Conservation (phyloP, 169 alveolate genomes). For the Plasmodium adleri region DNA sequence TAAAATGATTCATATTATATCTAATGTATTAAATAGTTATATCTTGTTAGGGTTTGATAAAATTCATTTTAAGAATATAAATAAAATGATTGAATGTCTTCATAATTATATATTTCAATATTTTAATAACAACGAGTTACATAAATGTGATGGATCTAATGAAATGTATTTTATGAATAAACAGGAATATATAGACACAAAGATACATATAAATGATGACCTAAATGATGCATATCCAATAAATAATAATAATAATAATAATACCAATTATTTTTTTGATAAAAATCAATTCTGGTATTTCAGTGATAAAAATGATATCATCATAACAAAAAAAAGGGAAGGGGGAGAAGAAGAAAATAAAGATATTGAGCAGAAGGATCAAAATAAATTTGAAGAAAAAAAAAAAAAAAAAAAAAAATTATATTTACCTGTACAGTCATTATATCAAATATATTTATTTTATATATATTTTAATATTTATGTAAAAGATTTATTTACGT, state of each 20-base stretch:
- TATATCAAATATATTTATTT: constrained; percentile 57
- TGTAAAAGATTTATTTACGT: constrained; percentile 12
- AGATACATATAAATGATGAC: not conserved
- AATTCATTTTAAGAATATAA: constrained; percentile 58
- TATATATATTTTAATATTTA: constrained; percentile 36
- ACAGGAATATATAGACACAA: not conserved
- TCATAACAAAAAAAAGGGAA: constrained; percentile 2
- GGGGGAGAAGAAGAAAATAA: too few species aligned
- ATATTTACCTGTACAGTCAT: constrained; percentile 42
- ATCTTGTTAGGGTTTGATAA: constrained; percentile 43
- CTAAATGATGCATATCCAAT: not conserved
- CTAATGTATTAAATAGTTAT: constrained; percentile 32
- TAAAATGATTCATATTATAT: constrained; percentile 40
- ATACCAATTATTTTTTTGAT: not conserved
- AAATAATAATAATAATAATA: constrained; percentile 1
- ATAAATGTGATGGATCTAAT: not conserved
- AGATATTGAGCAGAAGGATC: not conserved
- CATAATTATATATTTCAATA: constrained; percentile 43
- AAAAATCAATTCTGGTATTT: constrained; percentile 65
- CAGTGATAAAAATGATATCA: constrained; percentile 34
- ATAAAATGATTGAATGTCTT: constrained; percentile 40
- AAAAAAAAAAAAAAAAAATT: constrained; percentile 2
- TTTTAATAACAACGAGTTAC: not conserved
- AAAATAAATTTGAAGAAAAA: not conserved
- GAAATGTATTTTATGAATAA: too few species aligned